These are phyloP conservation scores for Candida nemodendra DNA, from an alignment of 805 yeast genomes.

Conservation along the genomic window DNA sequence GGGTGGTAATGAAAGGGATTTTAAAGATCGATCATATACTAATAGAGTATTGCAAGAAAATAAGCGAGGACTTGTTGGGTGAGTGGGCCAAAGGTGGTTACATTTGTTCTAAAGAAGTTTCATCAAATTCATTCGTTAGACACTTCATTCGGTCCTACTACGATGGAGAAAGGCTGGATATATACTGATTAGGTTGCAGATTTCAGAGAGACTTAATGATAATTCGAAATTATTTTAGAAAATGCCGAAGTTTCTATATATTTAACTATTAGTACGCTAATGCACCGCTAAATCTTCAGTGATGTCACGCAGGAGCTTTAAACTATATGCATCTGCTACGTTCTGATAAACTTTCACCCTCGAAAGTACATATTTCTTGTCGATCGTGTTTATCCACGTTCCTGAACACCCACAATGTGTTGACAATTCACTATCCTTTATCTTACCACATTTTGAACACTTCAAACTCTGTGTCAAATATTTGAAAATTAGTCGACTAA, in stretches of 20 bases:
- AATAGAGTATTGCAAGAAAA: slow-evolving; percentile 13
- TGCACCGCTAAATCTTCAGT: slow-evolving; percentile 24
- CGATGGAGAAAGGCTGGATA: slow-evolving; percentile 15
- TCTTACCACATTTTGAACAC: slow-evolving; percentile 72
- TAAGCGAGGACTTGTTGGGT: slow-evolving; percentile 18
- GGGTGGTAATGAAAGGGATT: slow-evolving; percentile 18
- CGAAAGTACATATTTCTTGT: slow-evolving; percentile 42
- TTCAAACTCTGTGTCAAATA: slow-evolving; percentile 78
- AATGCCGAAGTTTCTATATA: too few relatives aligned
- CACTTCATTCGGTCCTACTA: slow-evolving; percentile 18
- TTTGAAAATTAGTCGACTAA: slow-evolving; percentile 51
- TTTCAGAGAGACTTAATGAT: too few relatives aligned
- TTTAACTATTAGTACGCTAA: too few relatives aligned
- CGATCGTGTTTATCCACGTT: slow-evolving; percentile 62
- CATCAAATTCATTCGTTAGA: slow-evolving; percentile 6
- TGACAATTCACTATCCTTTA: slow-evolving; percentile 68
- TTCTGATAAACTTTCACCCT: slow-evolving; percentile 50
- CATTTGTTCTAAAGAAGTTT: slow-evolving; percentile 1
- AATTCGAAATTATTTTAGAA: too few relatives aligned
- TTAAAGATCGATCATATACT: slow-evolving; percentile 15
- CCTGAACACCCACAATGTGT: slow-evolving; percentile 88
- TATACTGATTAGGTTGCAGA: neutral
- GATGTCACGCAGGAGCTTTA: slow-evolving; percentile 49
- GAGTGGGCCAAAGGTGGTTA: slow-evolving; percentile 17
- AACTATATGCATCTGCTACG: slow-evolving; percentile 58